These are phyloP conservation scores for Sporothrix pseudoabietina DNA, from an alignment of 2,329 filamentous ascomycete species.

Conservation along the genomic window DNA sequence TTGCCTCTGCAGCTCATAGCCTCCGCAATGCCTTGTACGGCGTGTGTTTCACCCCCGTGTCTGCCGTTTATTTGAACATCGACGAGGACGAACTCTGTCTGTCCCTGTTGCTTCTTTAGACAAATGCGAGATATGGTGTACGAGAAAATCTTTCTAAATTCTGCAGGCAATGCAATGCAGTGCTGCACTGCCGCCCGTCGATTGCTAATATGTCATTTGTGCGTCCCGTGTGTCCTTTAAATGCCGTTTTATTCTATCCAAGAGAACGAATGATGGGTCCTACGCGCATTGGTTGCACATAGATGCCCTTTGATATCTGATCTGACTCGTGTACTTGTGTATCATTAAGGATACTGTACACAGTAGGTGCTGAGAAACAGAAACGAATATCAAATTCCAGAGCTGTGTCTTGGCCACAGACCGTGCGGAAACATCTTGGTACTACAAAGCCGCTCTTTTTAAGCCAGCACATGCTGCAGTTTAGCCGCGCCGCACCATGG, in stretches of 20 bases:
- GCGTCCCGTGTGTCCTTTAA: slow-evolving; percentile 12
- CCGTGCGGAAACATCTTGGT: background rate
- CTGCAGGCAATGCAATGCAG: background rate
- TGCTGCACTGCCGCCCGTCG: background rate
- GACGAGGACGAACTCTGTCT: background rate
- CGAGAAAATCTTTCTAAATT: no score
- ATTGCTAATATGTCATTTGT: slow-evolving; percentile 16
- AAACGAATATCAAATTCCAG: background rate
- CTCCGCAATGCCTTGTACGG: background rate
- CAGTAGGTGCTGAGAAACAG: background rate
- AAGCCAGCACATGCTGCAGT: background rate
- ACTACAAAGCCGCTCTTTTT: background rate
- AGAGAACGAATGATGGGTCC: no score
- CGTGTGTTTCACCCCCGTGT: background rate
- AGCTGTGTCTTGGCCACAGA: background rate
- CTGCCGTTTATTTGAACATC: background rate
- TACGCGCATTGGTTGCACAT: background rate
- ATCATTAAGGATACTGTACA: background rate
- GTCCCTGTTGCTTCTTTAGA: background rate
- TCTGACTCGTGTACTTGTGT: background rate
- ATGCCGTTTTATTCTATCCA: background rate
- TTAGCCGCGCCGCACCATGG: slow-evolving; percentile 22
- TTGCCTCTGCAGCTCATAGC: background rate
- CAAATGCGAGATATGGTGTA: slow-evolving; percentile 3
- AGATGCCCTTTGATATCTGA: background rate